Percentiles rank a stretch among this genome's conserved stretches.
Evolutionary conservation across 2,329 filamentous ascomycete genomes (phyloP).

Genomic region (Neocucurbitaria cava): DNA sequence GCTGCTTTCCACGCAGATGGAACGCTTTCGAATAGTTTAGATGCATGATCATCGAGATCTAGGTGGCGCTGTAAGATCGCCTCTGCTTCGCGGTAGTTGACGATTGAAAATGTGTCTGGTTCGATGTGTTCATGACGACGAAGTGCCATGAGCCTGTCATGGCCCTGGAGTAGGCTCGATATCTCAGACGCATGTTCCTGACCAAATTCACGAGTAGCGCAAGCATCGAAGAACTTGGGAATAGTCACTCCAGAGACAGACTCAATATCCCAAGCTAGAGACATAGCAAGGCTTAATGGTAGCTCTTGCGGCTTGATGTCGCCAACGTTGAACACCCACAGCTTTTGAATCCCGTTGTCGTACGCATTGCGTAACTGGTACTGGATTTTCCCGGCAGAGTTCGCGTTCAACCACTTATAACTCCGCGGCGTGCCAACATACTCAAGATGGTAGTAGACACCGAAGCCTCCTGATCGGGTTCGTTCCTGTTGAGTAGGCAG

Average conservation of each 20-base stretch:
- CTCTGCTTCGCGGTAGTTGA: conserved; percentile 10
- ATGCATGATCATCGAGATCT: neutral
- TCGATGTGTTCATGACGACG: conserved; percentile 11
- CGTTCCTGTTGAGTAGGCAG: conserved; percentile 8
- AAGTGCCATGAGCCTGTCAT: conserved; percentile 6
- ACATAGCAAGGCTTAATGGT: conserved; percentile 12
- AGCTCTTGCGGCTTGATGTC: conserved; percentile 19
- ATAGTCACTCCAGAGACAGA: neutral
- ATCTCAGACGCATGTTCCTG: neutral
- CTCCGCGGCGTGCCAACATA: conserved; percentile 17
- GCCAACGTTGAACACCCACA: conserved; percentile 20
- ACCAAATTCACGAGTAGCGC: conserved; percentile 5
- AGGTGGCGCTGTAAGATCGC: neutral
- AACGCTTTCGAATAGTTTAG: conserved; percentile 6
- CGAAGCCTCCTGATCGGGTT: conserved; percentile 5
- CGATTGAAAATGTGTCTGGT: conserved; percentile 7
- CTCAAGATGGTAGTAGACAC: conserved; percentile 20
- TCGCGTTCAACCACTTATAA: conserved; percentile 21
- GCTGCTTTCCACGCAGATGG: conserved; percentile 58
- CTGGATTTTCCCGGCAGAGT: conserved; percentile 7
- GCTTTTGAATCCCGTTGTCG: conserved; percentile 2
- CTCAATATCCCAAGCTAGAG: conserved; percentile 11
- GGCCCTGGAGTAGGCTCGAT: conserved; percentile 1
- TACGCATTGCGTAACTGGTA: conserved; percentile 8
- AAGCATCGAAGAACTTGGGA: conserved; percentile 4